Evolutionary conservation across 306 rosid species (phyloP).

Genomic region (Phaseolus lunatus): DNA sequence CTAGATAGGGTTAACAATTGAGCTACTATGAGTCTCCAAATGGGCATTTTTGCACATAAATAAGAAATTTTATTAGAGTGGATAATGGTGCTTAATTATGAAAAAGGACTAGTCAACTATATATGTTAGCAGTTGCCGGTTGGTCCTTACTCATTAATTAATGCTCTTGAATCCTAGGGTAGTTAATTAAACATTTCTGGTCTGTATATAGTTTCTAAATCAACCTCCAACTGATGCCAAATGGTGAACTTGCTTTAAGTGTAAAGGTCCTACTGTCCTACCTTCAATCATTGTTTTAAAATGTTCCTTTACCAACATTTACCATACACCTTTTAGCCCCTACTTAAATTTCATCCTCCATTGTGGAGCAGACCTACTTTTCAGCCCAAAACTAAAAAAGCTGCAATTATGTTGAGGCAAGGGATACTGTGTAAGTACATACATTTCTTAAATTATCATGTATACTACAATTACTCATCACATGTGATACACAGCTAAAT

Average conservation of each 20-base stretch:
- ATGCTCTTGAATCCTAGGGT: conserved; percentile 2
- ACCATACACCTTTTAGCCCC: not conserved
- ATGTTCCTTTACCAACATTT: not conserved
- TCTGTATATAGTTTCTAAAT: not conserved
- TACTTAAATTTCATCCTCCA: not conserved
- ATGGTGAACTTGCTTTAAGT: conserved; percentile 10
- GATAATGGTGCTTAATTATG: not conserved
- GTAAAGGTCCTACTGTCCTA: not conserved
- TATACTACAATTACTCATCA: too few species aligned
- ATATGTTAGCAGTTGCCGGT: not conserved
- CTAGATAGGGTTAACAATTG: not conserved
- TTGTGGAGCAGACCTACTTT: not conserved
- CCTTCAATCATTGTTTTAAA: conserved; percentile 13
- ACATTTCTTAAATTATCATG: not conserved
- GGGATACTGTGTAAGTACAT: not conserved
- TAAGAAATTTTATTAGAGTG: not conserved
- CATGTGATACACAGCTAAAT: too few species aligned
- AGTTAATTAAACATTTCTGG: conserved; percentile 13
- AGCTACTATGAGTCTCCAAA: not conserved
- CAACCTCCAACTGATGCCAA: not conserved
- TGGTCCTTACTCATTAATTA: not conserved
- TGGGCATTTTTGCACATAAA: not conserved
- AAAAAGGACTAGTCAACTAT: not conserved
- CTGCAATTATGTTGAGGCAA: not conserved
- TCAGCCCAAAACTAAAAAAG: not conserved